Conservation (phyloP, 2,329 filamentous ascomycete species). For the Ascosphaera aggregata region DNA sequence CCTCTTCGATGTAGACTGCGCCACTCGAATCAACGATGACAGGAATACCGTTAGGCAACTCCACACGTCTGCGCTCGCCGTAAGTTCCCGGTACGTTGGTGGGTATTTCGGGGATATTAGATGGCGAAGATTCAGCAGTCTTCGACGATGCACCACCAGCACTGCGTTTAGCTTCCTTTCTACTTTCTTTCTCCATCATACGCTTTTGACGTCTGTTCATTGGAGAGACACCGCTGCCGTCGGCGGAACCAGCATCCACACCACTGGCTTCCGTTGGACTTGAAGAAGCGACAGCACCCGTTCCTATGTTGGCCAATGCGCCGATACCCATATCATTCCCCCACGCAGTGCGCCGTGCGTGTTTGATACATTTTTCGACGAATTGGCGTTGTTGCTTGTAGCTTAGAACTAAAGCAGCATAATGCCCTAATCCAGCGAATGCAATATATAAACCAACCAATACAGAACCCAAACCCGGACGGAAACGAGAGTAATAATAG, state of each 20-base stretch:
- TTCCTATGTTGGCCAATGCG: slow-evolving; percentile 9
- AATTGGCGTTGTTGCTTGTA: slow-evolving; percentile 86
- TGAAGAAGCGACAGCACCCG: slow-evolving; percentile 11
- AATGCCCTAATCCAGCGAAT: slow-evolving; percentile 68
- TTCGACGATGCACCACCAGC: slow-evolving; percentile 11
- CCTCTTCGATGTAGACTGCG: slow-evolving; percentile 85
- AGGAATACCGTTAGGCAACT: slow-evolving; percentile 87
- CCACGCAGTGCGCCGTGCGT: slow-evolving; percentile 74
- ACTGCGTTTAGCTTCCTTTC: slow-evolving; percentile 32
- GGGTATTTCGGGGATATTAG: slow-evolving; percentile 29
- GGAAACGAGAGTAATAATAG: slow-evolving; percentile 92
- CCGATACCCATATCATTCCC: slow-evolving; percentile 47
- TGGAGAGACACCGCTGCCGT: slow-evolving; percentile 23
- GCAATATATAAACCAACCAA: slow-evolving; percentile 59
- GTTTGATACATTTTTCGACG: slow-evolving; percentile 72
- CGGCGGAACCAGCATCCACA: slow-evolving; percentile 22
- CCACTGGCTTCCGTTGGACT: slow-evolving; percentile 22
- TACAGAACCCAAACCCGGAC: slow-evolving; percentile 72
- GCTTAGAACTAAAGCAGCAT: slow-evolving; percentile 59
- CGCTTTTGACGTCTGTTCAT: slow-evolving; percentile 74
- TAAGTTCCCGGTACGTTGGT: slow-evolving; percentile 33
- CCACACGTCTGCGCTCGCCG: slow-evolving; percentile 64
- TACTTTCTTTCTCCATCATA: slow-evolving; percentile 61
- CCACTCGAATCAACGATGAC: slow-evolving; percentile 79
- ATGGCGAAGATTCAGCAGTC: slow-evolving; percentile 13